Percentiles rank a stretch among this genome's conserved stretches.
Conservation (phyloP, 129 eudicot genomes). For the Chrysanthemum seticuspe region DNA sequence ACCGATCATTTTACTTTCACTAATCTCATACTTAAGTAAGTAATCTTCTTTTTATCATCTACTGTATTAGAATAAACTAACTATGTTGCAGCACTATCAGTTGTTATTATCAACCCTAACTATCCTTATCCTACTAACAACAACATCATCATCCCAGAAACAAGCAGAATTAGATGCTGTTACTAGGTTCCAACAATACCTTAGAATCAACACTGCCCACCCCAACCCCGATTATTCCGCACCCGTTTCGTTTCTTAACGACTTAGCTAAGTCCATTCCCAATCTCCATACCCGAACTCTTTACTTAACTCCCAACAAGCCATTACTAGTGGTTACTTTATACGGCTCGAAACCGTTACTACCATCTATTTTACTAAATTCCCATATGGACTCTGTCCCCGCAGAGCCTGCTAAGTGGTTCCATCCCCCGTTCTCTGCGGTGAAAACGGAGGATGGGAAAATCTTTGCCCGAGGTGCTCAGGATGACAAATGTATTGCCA, state of each 20-base stretch:
- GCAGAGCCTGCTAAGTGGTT: conserved; percentile 75
- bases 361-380: conserved; percentile 72
- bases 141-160: conserved; percentile 7
- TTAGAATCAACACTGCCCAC: conserved; percentile 84
- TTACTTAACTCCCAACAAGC: conserved; percentile 49
- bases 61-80: too few species aligned
- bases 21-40: too few species aligned
- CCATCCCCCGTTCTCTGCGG: conserved; percentile 72
- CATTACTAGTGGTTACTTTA: conserved; percentile 68
- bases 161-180: conserved; percentile 26
- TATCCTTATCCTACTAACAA: neutral
- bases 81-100: too few species aligned
- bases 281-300: conserved; percentile 45
- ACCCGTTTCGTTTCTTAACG: conserved; percentile 52
- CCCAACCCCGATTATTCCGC: conserved; percentile 76
- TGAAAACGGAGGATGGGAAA: conserved; percentile 49
- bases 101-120: too few species aligned
- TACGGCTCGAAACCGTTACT: conserved; percentile 64
- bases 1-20: too few species aligned
- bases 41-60: too few species aligned
- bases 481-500: conserved; percentile 87
- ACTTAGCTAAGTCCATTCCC: conserved; percentile 56
- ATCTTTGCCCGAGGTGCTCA: conserved; percentile 88
- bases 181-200: conserved; percentile 63
- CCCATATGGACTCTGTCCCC: conserved; percentile 96